Conservation (phyloP, 1,284 basidiomycete genomes). For the Coniferiporia sulphurascens region DNA sequence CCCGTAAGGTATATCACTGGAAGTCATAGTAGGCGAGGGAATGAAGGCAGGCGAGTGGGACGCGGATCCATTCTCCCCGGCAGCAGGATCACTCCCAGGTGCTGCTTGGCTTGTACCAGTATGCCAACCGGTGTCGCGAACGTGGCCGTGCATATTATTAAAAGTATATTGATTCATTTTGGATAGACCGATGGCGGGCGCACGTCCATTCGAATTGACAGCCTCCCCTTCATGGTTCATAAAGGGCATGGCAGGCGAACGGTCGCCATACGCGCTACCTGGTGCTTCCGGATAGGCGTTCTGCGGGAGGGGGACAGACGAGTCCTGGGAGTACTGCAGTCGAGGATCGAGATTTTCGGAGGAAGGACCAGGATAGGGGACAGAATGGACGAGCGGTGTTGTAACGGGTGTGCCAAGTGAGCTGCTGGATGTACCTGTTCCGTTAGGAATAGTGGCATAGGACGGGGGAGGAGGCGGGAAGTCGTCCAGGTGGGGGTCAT, state of each 20-base stretch:
- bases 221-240: constrained; percentile 36
- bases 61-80: constrained; percentile 39
- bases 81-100: constrained; percentile 39
- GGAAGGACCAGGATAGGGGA: constrained; percentile 8
- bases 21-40: constrained; percentile 55
- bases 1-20: constrained; percentile 50
- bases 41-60: constrained; percentile 48
- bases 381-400: constrained; percentile 10
- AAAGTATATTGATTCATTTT: constrained; percentile 50
- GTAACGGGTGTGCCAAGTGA: constrained; percentile 16
- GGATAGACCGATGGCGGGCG: constrained; percentile 35
- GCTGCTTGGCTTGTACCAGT: constrained; percentile 38
- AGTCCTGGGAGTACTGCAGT: constrained; percentile 16
- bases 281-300: constrained; percentile 22
- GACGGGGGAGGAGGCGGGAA: constrained; percentile 47
- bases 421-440: constrained; percentile 6
- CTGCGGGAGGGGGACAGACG: constrained; percentile 15
- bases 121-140: constrained; percentile 52
- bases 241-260: constrained; percentile 47
- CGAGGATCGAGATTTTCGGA: constrained; percentile 13
- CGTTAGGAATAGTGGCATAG: constrained; percentile 26
- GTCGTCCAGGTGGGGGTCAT: constrained; percentile 49
- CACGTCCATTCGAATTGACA: constrained; percentile 33
- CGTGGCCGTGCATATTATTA: constrained; percentile 37
- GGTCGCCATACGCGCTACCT: constrained; percentile 34